These are phyloP conservation scores for Chalciporus chontae DNA, from an alignment of 768 basidiomycete genomes.

Conservation along the genomic window DNA sequence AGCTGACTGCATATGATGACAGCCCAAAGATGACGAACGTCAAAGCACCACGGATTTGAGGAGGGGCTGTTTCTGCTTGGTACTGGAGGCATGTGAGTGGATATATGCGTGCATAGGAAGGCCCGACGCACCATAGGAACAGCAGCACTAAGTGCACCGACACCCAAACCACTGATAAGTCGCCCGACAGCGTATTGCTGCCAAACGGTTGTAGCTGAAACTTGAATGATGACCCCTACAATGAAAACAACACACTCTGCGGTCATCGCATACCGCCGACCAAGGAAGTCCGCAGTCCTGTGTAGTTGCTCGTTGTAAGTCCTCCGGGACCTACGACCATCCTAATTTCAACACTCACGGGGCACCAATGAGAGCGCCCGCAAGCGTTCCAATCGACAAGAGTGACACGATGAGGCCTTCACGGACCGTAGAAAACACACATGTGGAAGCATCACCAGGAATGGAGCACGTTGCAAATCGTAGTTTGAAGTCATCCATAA, in stretches of 20 bases:
- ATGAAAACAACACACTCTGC: conserved; percentile 54
- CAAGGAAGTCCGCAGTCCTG: conserved; percentile 61
- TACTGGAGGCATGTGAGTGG: conserved; percentile 36
- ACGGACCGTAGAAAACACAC: conserved; percentile 53
- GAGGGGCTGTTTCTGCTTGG: conserved; percentile 70
- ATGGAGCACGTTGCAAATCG: conserved; percentile 56
- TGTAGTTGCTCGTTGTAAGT: neutral
- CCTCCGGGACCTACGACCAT: neutral
- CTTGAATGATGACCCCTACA: conserved; percentile 60
- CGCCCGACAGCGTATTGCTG: conserved; percentile 67
- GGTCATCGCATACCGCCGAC: conserved; percentile 64
- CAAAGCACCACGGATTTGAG: conserved; percentile 66
- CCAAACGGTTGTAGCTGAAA: conserved; percentile 51
- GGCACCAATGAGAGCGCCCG: conserved; percentile 60
- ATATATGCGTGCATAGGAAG: conserved; percentile 2
- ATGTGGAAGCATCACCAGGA: conserved; percentile 38
- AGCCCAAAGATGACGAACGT: conserved; percentile 31
- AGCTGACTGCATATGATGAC: neutral
- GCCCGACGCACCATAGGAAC: conserved; percentile 51
- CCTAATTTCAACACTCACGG: conserved; percentile 38
- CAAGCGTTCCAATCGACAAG: conserved; percentile 65
- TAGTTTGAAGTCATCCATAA: conserved; percentile 65
- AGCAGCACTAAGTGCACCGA: conserved; percentile 64
- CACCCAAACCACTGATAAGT: conserved; percentile 61
- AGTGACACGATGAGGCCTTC: conserved; percentile 68